A percentile compares a stretch with the other conserved stretches of the same genome.
These are phyloP conservation scores for Cyberlindnera mississippiensis DNA, from an alignment of 805 yeast species.

Conservation along the genomic window DNA sequence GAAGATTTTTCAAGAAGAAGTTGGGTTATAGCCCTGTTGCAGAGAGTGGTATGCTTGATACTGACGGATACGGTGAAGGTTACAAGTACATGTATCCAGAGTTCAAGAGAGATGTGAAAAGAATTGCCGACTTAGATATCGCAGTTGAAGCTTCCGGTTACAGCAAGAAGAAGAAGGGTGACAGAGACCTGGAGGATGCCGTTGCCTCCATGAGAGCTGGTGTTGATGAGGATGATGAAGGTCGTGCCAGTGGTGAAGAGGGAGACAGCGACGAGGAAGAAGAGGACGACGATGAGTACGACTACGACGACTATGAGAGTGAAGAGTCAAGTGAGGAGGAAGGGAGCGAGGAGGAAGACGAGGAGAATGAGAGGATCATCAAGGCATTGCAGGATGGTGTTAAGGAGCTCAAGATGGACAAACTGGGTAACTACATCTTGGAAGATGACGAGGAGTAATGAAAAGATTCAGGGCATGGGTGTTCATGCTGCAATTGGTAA, in stretches of 20 bases:
- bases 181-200: slow-evolving; percentile 72
- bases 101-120: slow-evolving; percentile 68
- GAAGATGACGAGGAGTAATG: slow-evolving; percentile 37
- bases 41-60: slow-evolving; percentile 70
- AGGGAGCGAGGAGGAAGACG: slow-evolving; percentile 35
- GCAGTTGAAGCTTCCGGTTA: slow-evolving; percentile 90
- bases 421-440: slow-evolving; percentile 73
- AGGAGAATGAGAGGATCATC: slow-evolving; percentile 58
- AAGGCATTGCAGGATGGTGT: slow-evolving; percentile 65
- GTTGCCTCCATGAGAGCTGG: slow-evolving; percentile 59
- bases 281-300: slow-evolving; percentile 26
- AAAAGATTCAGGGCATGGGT: neutral
- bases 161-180: slow-evolving; percentile 50
- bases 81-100: slow-evolving; percentile 73
- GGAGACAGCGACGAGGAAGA: slow-evolving; percentile 45
- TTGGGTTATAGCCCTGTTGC: slow-evolving; percentile 66
- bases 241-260: slow-evolving; percentile 17
- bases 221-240: slow-evolving; percentile 30
- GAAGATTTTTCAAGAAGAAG: slow-evolving; percentile 75
- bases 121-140: slow-evolving; percentile 71
- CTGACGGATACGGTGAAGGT: slow-evolving; percentile 80
- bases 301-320: slow-evolving; percentile 52
- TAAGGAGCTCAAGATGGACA: slow-evolving; percentile 71
- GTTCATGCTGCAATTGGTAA: too few relatives aligned
- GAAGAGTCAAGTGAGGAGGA: slow-evolving; percentile 29